Evolutionary conservation across 2,329 filamentous ascomycete genomes (phyloP).

Genomic region (Myriosclerotinia scirpicola): DNA sequence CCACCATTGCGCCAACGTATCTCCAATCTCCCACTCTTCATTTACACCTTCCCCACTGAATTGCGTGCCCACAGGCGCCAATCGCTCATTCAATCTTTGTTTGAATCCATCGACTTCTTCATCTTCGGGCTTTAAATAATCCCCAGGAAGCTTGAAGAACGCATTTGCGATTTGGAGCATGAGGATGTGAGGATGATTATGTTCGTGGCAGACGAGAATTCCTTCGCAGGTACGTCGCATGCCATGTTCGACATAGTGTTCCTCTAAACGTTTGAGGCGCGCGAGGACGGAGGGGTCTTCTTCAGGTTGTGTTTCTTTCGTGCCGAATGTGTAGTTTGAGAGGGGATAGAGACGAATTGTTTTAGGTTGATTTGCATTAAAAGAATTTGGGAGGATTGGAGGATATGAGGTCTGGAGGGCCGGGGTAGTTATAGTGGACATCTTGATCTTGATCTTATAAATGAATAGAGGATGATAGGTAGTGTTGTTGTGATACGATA

Average conservation of each 20-base stretch:
- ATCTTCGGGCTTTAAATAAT: slow-evolving; percentile 86
- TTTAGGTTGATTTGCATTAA: slow-evolving; percentile 84
- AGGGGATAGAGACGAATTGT: slow-evolving; percentile 92
- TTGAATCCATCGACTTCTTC: slow-evolving; percentile 97
- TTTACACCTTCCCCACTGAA: slow-evolving; percentile 82
- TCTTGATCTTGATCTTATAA: slow-evolving; percentile 55
- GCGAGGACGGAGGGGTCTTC: slow-evolving; percentile 95
- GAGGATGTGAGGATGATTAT: slow-evolving; percentile 97
- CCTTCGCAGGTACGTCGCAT: slow-evolving; percentile 98
- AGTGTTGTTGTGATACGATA: slow-evolving; percentile 1
- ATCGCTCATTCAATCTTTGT: slow-evolving; percentile 81
- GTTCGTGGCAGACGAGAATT: slow-evolving; percentile 95
- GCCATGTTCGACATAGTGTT: slow-evolving; percentile 87
- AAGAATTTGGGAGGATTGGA: slow-evolving; percentile 76
- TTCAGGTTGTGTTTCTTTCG: slow-evolving; percentile 97
- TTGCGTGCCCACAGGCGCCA: slow-evolving; percentile 85
- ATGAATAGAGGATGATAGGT: not conserved
- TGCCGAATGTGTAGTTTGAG: slow-evolving; percentile 98
- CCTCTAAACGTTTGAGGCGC: slow-evolving; percentile 88
- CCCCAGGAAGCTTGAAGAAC: slow-evolving; percentile 97
- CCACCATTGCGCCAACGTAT: slow-evolving; percentile 98
- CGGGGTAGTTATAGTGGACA: slow-evolving; percentile 81
- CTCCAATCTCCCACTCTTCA: slow-evolving; percentile 91
- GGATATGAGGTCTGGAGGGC: slow-evolving; percentile 75
- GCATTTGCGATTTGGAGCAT: slow-evolving; percentile 99